A percentile compares a stretch with the other conserved stretches of the same genome.
phyloP scores from a whole-genome alignment of 352 stramenopile species.

The Lagenidium giganteum region DNA sequence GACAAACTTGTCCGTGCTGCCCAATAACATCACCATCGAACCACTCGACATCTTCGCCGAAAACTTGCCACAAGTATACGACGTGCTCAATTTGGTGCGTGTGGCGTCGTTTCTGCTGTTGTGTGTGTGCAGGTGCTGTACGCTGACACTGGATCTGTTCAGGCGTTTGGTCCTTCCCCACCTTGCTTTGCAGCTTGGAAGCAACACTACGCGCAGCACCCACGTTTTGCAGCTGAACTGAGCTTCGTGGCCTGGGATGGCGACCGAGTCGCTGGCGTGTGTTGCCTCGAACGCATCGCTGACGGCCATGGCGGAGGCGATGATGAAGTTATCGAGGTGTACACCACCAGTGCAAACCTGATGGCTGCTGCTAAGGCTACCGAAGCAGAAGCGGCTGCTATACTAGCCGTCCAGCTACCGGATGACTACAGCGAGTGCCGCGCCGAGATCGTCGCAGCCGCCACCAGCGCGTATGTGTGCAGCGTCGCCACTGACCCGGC shows the following conservation, averaged over 20 bases:
- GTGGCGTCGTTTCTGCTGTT: too few species aligned
- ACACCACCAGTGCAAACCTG: not conserved
- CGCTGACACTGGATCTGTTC: too few species aligned
- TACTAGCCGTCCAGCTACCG: not conserved
- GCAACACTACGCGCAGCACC: conserved; percentile 16
- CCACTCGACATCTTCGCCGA: conserved; percentile 6
- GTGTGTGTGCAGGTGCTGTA: too few species aligned
- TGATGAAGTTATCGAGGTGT: not conserved
- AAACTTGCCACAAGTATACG: conserved; percentile 7
- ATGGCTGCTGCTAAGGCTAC: too few species aligned
- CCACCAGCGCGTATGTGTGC: conserved; percentile 9
- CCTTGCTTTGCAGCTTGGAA: conserved; percentile 21
- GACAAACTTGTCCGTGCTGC: not conserved
- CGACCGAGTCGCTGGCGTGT: not conserved
- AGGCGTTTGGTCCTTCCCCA: conserved; percentile 7
- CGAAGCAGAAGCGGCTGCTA: conserved; percentile 1
- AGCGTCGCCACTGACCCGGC: conserved; percentile 1
- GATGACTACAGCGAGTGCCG: conserved; percentile 3
- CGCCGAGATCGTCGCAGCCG: not conserved
- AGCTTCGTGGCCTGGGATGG: conserved; percentile 11
- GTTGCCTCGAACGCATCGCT: conserved; percentile 5
- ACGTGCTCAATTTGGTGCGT: conserved; percentile 15
- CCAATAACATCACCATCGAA: conserved; percentile 4
- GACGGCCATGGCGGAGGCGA: conserved; percentile 14
- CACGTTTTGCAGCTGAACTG: conserved; percentile 13